Evolutionary conservation across 176 grass and related monocot species (phyloP).

Genomic region (Oryza punctata): DNA sequence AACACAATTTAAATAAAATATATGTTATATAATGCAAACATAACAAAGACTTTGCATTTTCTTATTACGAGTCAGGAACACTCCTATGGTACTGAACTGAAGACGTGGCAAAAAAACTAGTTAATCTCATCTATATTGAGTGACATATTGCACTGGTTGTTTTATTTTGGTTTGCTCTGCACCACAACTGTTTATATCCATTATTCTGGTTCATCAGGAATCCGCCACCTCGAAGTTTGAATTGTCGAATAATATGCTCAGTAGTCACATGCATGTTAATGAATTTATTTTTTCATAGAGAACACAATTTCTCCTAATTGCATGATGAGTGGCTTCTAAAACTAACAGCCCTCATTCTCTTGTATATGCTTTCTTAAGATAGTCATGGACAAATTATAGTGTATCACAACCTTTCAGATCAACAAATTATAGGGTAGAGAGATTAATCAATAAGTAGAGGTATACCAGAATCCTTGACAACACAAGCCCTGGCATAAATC

Average conservation of each 20-base stretch:
- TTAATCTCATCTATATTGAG: background rate
- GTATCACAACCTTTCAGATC: background rate
- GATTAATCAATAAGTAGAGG: constrained; percentile 30
- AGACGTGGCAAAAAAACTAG: constrained; percentile 8
- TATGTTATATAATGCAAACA: constrained; percentile 16
- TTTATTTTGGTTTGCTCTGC: constrained; percentile 15
- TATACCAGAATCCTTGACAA: constrained; percentile 90
- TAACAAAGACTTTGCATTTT: constrained; percentile 7
- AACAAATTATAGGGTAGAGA: constrained; percentile 1
- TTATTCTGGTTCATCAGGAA: background rate
- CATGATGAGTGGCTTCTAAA: background rate
- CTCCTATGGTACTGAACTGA: background rate
- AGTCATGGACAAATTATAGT: background rate
- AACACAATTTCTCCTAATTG: constrained; percentile 20
- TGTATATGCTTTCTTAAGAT: background rate
- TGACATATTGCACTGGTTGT: background rate
- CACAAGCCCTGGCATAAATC: constrained; percentile 91
- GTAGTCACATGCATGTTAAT: background rate
- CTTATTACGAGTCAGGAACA: background rate
- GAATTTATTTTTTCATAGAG: background rate
- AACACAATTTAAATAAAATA: constrained; percentile 39
- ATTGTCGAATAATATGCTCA: constrained; percentile 1
- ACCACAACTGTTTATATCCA: background rate
- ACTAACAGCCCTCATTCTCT: constrained; percentile 5
- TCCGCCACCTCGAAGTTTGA: background rate